These are phyloP conservation scores for Pleurotus platypus DNA, from an alignment of 768 basidiomycete species.

Conservation along the genomic window DNA sequence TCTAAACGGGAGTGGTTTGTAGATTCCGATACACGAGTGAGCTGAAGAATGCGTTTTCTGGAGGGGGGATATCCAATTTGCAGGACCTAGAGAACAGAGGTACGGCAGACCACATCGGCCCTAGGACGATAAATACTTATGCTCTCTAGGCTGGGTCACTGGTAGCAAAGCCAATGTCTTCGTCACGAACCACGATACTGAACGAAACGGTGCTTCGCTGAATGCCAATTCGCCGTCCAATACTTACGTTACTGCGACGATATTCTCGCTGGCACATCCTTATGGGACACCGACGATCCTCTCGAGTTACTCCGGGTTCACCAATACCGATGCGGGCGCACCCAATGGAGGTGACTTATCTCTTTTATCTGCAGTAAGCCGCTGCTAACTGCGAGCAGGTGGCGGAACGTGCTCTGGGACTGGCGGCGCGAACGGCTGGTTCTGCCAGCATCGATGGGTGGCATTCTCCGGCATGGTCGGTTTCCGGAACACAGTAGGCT, in stretches of 20 bases:
- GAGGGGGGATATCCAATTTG: conserved; percentile 46
- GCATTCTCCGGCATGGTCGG: conserved; percentile 62
- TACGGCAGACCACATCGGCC: conserved; percentile 11
- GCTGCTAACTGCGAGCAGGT: too few relatives aligned
- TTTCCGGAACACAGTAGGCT: conserved; percentile 57
- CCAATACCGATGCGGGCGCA: conserved; percentile 48
- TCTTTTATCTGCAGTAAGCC: too few relatives aligned
- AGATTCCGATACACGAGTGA: conserved; percentile 60
- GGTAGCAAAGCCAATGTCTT: conserved; percentile 57
- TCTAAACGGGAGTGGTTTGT: background rate
- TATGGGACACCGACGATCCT: conserved; percentile 66
- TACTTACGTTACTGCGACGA: conserved; percentile 53
- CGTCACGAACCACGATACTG: conserved; percentile 70
- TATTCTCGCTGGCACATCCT: conserved; percentile 65
- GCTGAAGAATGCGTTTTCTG: conserved; percentile 47
- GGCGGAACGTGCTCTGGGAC: conserved; percentile 46
- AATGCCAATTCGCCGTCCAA: conserved; percentile 62
- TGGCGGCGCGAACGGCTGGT: conserved; percentile 56
- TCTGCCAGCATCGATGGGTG: conserved; percentile 62
- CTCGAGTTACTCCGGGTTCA: conserved; percentile 50
- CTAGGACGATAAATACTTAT: too few relatives aligned
- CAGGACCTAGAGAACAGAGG: conserved; percentile 50
- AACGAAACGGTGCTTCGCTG: conserved; percentile 56
- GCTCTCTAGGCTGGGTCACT: conserved; percentile 49
- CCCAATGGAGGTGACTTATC: conserved; percentile 45